These are phyloP conservation scores for Suhomyces sp. DNA, from an alignment of 805 yeast genomes.

Conservation along the genomic window DNA sequence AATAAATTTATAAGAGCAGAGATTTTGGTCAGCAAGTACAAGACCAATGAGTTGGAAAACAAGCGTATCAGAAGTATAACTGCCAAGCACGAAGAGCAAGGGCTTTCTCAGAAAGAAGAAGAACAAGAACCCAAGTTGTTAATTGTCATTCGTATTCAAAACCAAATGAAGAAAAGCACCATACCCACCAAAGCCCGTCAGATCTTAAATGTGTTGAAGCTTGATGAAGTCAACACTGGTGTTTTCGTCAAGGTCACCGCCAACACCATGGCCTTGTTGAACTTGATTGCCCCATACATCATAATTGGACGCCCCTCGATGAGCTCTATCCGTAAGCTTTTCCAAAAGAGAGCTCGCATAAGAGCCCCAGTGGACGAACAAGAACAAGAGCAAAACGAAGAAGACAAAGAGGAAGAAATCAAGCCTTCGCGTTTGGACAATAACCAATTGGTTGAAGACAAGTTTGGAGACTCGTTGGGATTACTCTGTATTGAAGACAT, in stretches of 20 bases:
- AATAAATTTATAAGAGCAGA: conserved; percentile 71
- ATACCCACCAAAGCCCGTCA: conserved; percentile 64
- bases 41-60: conserved; percentile 63
- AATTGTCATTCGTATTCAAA: conserved; percentile 65
- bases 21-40: conserved; percentile 61
- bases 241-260: conserved; percentile 66
- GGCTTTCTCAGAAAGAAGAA: conserved; percentile 22
- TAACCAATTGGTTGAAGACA: conserved; percentile 72
- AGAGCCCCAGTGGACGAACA: conserved; percentile 28
- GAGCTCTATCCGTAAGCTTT: conserved; percentile 63
- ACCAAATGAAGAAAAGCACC: conserved; percentile 56
- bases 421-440: conserved; percentile 52
- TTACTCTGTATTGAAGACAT: conserved; percentile 79
- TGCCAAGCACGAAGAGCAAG: conserved; percentile 42
- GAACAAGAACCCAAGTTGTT: conserved; percentile 40
- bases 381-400: conserved; percentile 9
- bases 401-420: conserved; percentile 29
- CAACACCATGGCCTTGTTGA: conserved; percentile 59
- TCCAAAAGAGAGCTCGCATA: conserved; percentile 74
- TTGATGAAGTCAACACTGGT: conserved; percentile 60
- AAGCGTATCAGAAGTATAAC: conserved; percentile 65
- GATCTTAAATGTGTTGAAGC: conserved; percentile 58
- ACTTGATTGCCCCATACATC: conserved; percentile 67
- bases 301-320: conserved; percentile 75
- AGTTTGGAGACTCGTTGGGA: conserved; percentile 56